Base-by-base conservation (phyloP, 73 alveolate species). In the Blepharisma japonicum region DNA sequence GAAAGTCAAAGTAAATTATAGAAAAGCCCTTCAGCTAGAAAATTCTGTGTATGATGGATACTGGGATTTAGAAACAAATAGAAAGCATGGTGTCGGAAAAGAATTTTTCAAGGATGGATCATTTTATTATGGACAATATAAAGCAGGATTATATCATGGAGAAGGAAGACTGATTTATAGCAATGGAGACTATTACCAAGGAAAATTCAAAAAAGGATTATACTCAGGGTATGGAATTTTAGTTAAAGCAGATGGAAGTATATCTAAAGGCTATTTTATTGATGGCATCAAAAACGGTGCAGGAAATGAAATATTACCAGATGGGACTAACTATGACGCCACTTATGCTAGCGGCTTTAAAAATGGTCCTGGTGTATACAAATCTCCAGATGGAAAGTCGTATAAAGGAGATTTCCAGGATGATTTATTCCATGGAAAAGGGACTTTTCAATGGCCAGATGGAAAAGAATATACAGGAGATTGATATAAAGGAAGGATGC, bases 401-500 rank as follows among this genome's bases (percentile, higher is more conserved):
- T 87, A 90, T 83, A 85, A 85, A 56, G 94, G 86, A 0, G 86
- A 79, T 18, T 79, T 79, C 39, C 42, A 39, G 6, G 46, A 68
- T 71, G 86, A 55, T 39, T 32, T 71, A 18, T 81, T 87, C 74
- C 90, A 88, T 18, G 97, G 97, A 27, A 53, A 68, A 56, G 97
- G 97, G 0, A 81, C 53, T 55, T 88, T 79, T 68, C 81, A 70
- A 21, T 89, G 96, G 94, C 83, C 83, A 55, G 96, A 89, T 55
- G 94, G 94, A 42, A 81, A 87, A 53, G 81, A 77, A 42, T 89
- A 89, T 56, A 78, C 82, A 70, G 96, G 96, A 6, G 86, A 68
- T 8, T 89, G 96, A 95, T 42, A 53, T 8, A 87, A 76, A 4
- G 90, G 90, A 1, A 71, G 68, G 49, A 81, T 82, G 91, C 87